Evolutionary conservation across 208 protist genomes (phyloP).

Genomic region (Trypanosoma rangeli): DNA sequence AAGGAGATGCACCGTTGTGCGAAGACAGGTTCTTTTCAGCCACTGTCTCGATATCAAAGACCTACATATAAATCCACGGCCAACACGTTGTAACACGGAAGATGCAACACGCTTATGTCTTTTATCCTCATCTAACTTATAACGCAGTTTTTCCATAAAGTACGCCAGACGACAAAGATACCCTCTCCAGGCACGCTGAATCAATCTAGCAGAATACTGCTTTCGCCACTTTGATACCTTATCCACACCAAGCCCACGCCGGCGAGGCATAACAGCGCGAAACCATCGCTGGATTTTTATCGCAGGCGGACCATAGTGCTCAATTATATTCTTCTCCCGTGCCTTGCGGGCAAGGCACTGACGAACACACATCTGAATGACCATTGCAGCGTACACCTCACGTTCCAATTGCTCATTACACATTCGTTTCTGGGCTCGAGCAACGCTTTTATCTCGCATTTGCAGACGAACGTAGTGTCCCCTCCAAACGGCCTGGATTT

Average conservation of each 20-base stretch:
- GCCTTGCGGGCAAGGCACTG: constrained; percentile 28
- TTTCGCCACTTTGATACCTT: constrained; percentile 27
- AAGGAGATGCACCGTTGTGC: constrained; percentile 1
- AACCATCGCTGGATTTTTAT: constrained; percentile 55
- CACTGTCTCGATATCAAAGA: background rate
- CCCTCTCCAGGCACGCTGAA: constrained; percentile 72
- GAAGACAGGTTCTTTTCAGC: background rate
- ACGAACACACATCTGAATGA: constrained; percentile 61
- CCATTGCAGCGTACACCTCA: constrained; percentile 54
- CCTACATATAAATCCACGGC: constrained; percentile 36
- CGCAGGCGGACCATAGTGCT: constrained; percentile 30
- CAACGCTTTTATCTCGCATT: background rate
- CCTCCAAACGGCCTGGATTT: constrained; percentile 45
- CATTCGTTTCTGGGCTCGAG: background rate
- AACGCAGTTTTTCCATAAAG: constrained; percentile 41
- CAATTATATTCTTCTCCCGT: constrained; percentile 6
- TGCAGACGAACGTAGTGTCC: constrained; percentile 17
- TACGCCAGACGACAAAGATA: constrained; percentile 41
- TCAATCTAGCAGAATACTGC: constrained; percentile 38
- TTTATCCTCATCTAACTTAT: constrained; percentile 30
- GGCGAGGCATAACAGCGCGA: constrained; percentile 31
- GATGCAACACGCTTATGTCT: constrained; percentile 4
- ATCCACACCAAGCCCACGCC: constrained; percentile 50
- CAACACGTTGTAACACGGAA: constrained; percentile 28
- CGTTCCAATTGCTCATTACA: constrained; percentile 12